Base-by-base conservation (phyloP, 106 monocot genomes). In the Dendrobium huoshanense region DNA sequence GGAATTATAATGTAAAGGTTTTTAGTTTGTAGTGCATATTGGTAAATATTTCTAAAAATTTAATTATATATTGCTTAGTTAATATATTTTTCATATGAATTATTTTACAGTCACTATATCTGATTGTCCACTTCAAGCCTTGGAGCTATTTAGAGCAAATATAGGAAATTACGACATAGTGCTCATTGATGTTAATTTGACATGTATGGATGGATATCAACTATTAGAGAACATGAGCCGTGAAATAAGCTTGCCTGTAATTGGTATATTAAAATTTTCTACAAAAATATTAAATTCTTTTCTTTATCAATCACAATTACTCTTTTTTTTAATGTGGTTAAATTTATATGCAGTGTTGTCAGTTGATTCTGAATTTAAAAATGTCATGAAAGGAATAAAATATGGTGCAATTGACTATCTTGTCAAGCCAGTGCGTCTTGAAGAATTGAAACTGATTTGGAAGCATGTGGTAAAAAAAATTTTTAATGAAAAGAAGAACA, bases 391-490 rank as follows among this genome's bases (percentile, higher is more conserved):
- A 86, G 91, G 91, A 72, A 86, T 93, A 73, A 88, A 81, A 37
- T 89, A 89, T 81, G 93, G 93, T 41, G 93, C 93, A 11, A 86
- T 87, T 80, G 88, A 93, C 79, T 93, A 89, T 77, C 85, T 93
- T 79, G 77, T 87, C n/a, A 93, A 93, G 70, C 93, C 93, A 10
- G 91, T 93, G 4, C 82, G 91, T 16, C 82, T 91, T 75, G 93
- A 91, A 64, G 93, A 91, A 59, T 54, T 93, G 41, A 87, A 83
- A 68, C 91, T 89, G 74, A 84, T 93, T 77, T 93, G 93, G 93
- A 91, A 93, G 67, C 93, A 93, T 84, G 89, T 93, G 70, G 31
- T 89, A 72, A 81, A 89, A 58, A 91, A 82, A 82, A 89, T 84
- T 65, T 67, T 29, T 45, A 77, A 76, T 80, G 90, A 82, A n/a